Percentiles rank a stretch among this genome's conserved stretches.
Evolutionary conservation across 139 green algal genomes (phyloP).

Genomic region (Coccomyxa sp.): DNA sequence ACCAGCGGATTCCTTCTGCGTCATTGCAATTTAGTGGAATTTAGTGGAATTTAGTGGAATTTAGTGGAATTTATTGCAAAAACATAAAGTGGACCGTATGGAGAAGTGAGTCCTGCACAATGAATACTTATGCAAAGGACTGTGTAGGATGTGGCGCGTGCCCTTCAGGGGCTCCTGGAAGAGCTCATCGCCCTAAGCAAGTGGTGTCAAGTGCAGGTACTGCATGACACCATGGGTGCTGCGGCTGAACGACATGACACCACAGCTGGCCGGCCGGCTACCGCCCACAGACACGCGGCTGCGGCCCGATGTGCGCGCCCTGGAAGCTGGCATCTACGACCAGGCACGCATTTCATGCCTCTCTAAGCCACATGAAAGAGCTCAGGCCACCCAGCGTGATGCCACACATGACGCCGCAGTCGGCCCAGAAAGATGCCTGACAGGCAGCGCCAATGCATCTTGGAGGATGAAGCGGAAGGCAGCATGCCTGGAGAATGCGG

Average conservation of each 20-base stretch:
- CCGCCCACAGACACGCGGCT: background rate
- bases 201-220: background rate
- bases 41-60: too few species aligned
- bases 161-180: background rate
- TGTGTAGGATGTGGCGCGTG: background rate
- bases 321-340: background rate
- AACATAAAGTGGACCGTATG: too few species aligned
- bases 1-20: too few species aligned
- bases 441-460: too few species aligned
- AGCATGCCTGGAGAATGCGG: background rate
- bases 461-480: background rate
- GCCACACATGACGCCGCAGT: background rate
- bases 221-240: background rate
- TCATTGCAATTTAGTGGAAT: too few species aligned
- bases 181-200: background rate
- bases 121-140: background rate
- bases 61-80: too few species aligned
- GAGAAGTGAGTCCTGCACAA: too few species aligned
- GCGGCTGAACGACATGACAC: background rate
- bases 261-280: background rate
- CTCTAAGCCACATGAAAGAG: background rate
- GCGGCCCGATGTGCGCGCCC: background rate
- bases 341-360: background rate
- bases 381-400: background rate
- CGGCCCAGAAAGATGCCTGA: background rate